Conservation (phyloP, 345 rosid species). For the Rhodomyrtus tomentosa region DNA sequence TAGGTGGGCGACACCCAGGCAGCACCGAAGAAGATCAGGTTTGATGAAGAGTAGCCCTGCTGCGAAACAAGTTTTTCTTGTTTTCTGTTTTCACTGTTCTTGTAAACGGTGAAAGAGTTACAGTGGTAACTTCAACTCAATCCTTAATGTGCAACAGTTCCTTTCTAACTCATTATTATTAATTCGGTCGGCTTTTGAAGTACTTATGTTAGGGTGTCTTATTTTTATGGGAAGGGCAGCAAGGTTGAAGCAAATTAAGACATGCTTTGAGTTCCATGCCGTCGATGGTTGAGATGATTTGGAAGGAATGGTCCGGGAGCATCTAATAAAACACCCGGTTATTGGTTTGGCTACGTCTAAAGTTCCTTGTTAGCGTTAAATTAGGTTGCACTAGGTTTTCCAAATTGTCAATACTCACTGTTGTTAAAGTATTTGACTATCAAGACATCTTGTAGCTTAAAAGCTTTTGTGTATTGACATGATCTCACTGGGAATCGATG, state of each 20-base stretch:
- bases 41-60: constrained; percentile 26
- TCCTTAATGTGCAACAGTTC: neutral
- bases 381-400: neutral
- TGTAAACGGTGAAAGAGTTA: neutral
- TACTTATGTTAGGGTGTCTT: neutral
- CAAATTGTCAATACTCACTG: neutral
- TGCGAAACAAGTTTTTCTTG: neutral
- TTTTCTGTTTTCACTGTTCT: neutral
- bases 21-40: constrained; percentile 69
- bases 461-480: neutral
- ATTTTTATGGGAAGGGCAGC: neutral
- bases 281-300: neutral
- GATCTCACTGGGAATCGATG: neutral
- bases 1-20: constrained; percentile 57
- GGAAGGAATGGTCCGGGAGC: neutral
- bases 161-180: neutral
- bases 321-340: neutral
- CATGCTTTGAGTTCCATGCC: neutral
- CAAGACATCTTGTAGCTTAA: neutral
- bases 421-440: neutral
- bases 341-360: neutral
- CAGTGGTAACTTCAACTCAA: neutral
- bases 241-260: neutral
- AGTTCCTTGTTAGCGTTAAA: neutral
- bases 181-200: neutral